Conservation (phyloP, 2,329 filamentous ascomycete species). For the Xylaria arbuscula region DNA sequence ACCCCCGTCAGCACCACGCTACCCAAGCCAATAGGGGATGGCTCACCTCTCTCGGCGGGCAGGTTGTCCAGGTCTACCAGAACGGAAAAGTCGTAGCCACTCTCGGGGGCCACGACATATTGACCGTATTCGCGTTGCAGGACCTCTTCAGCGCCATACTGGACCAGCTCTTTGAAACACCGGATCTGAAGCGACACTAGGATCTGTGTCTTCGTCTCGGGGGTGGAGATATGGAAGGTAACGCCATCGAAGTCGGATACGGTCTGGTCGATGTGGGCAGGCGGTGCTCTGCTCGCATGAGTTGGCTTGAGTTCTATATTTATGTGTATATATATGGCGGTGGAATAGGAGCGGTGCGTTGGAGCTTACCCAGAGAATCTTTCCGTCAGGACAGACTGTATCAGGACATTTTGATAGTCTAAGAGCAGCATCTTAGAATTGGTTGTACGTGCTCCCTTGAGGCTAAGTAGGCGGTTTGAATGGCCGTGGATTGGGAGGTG, state of each 20-base stretch:
- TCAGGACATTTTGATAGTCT: constrained; percentile 98
- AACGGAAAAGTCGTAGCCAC: constrained; percentile 96
- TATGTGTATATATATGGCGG: constrained; percentile 4
- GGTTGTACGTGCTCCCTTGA: constrained; percentile 41
- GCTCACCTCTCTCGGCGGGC: constrained; percentile 78
- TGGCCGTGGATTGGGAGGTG: constrained; percentile 21
- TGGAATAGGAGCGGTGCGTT: constrained; percentile 11
- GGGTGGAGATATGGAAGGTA: constrained; percentile 97
- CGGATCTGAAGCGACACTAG: constrained; percentile 93
- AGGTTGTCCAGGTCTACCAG: constrained; percentile 88
- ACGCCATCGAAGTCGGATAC: constrained; percentile 99
- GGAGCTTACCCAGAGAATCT: constrained; percentile 82
- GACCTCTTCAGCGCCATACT: constrained; percentile 92
- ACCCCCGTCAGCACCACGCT: constrained; percentile 32
- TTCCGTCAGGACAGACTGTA: constrained; percentile 95
- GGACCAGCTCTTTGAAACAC: constrained; percentile 91
- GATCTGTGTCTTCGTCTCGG: constrained; percentile 92
- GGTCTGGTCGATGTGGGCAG: constrained; percentile 93
- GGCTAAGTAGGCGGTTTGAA: constrained; percentile 6
- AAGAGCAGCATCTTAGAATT: constrained; percentile 81
- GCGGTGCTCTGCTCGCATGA: constrained; percentile 73
- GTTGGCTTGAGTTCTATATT: constrained; percentile 50
- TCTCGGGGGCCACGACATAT: constrained; percentile 88
- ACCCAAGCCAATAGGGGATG: neutral
- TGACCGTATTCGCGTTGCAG: constrained; percentile 93